Conservation (phyloP, 1,284 basidiomycete genomes). For the Cutaneotrichosporon sp. region DNA sequence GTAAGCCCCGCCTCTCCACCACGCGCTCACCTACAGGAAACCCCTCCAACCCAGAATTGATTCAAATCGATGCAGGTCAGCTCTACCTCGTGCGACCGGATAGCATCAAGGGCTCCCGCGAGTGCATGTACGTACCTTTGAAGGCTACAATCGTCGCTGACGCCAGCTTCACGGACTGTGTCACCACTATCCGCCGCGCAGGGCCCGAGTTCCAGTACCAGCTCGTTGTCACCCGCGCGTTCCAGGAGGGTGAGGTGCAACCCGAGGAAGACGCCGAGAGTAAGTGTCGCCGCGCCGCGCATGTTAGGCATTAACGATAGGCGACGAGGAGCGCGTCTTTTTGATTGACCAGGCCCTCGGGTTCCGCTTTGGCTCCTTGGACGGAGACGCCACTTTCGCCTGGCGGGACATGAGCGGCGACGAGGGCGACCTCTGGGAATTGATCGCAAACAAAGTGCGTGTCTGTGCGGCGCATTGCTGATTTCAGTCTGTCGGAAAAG, state of each 20-base stretch:
- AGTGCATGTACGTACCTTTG: slow-evolving; percentile 82
- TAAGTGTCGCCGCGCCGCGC: slow-evolving; percentile 54
- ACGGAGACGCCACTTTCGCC: slow-evolving; percentile 76
- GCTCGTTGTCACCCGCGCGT: slow-evolving; percentile 92
- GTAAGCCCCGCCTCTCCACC: slow-evolving; percentile 58
- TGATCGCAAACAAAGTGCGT: slow-evolving; percentile 50
- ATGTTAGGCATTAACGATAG: slow-evolving; percentile 52
- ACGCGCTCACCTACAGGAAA: slow-evolving; percentile 43
- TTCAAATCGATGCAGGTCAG: slow-evolving; percentile 89
- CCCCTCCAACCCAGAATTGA: slow-evolving; percentile 80
- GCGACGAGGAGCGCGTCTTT: slow-evolving; percentile 88
- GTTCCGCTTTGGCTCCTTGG: slow-evolving; percentile 72
- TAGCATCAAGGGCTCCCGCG: slow-evolving; percentile 82
- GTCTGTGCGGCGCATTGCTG: slow-evolving; percentile 60
- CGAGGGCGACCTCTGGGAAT: slow-evolving; percentile 54
- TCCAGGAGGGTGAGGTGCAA: slow-evolving; percentile 92
- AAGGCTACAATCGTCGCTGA: background rate
- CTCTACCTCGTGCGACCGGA: slow-evolving; percentile 88
- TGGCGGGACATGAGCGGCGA: slow-evolving; percentile 77
- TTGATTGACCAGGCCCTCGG: slow-evolving; percentile 84
- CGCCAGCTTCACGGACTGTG: slow-evolving; percentile 86
- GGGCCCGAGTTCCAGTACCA: slow-evolving; percentile 87
- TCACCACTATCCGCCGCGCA: slow-evolving; percentile 83
- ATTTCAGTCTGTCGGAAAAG: slow-evolving; percentile 66
- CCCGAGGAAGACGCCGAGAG: slow-evolving; percentile 94